These are phyloP conservation scores for Ophiostoma montium DNA, from an alignment of 2,329 filamentous ascomycete species.

Conservation along the genomic window DNA sequence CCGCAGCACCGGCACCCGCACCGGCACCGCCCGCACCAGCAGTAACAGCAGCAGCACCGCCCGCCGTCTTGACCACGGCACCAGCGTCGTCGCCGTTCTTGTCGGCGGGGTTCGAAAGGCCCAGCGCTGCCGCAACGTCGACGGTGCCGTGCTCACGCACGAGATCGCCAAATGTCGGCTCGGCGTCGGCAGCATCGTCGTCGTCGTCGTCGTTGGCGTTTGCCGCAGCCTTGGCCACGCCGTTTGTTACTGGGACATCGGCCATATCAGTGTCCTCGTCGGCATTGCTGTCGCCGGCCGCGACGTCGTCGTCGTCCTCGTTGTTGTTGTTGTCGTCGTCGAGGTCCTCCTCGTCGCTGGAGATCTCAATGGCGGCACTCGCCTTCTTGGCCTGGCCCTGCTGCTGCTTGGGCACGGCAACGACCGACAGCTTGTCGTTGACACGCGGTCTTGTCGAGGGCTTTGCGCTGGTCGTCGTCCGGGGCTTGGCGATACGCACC, in stretches of 20 bases:
- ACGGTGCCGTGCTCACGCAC: slow-evolving; percentile 61
- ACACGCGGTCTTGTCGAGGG: slow-evolving; percentile 34
- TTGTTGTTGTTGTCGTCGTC: background rate
- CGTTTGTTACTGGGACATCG: background rate
- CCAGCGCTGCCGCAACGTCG: slow-evolving; percentile 54
- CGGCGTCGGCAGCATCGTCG: slow-evolving; percentile 21
- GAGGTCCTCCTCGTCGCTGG: slow-evolving; percentile 15
- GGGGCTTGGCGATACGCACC: slow-evolving; percentile 41
- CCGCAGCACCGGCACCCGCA: background rate
- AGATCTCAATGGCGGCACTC: slow-evolving; percentile 2
- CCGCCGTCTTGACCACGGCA: slow-evolving; percentile 16
- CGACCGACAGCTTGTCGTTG: slow-evolving; percentile 44
- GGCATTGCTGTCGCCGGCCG: background rate
- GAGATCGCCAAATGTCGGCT: slow-evolving; percentile 64
- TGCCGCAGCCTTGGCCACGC: background rate
- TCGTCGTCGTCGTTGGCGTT: background rate
- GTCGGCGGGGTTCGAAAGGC: slow-evolving; percentile 13
- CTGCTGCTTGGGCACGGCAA: slow-evolving; percentile 17
- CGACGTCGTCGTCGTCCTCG: background rate
- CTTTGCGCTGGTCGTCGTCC: slow-evolving; percentile 39
- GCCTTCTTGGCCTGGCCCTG: slow-evolving; percentile 15
- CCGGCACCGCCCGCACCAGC: too few relatives aligned
- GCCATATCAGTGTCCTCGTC: background rate
- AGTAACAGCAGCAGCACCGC: background rate
- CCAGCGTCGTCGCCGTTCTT: background rate